Evolutionary conservation across 225 moss, liverwort and hornwort species (phyloP).

Genomic region (Pseudoscleropodium purum): DNA sequence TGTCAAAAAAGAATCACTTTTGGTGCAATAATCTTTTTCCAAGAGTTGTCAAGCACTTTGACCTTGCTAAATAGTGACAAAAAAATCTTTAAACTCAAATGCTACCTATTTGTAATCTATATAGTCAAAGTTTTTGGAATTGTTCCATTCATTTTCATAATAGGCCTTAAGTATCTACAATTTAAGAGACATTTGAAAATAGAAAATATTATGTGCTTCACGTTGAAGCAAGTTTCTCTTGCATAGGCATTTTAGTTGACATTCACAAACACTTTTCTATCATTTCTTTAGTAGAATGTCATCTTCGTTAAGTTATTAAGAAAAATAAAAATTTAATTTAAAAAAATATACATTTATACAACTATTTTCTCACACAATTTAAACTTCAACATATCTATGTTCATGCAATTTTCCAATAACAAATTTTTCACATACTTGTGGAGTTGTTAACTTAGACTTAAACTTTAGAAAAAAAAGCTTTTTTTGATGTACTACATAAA

Average conservation of each 20-base stretch:
- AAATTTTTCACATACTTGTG: not conserved
- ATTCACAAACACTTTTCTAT: not conserved
- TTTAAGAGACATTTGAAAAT: not conserved
- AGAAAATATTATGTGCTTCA: not conserved
- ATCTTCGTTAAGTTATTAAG: not conserved
- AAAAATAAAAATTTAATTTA: too few species aligned
- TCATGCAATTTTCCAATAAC: not conserved
- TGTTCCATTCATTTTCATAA: not conserved
- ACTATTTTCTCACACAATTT: not conserved
- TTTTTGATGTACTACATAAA: not conserved
- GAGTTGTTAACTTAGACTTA: not conserved
- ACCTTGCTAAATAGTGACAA: not conserved
- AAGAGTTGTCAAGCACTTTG: not conserved
- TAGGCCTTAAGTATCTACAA: not conserved
- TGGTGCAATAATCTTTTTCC: not conserved
- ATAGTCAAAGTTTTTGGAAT: not conserved
- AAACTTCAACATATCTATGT: not conserved
- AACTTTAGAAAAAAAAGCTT: not conserved
- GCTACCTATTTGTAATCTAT: not conserved
- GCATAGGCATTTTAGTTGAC: not conserved
- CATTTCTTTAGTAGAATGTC: not conserved
- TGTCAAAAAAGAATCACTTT: fast-evolving
- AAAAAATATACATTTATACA: not conserved
- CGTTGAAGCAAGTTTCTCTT: not conserved
- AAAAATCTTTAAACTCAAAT: not conserved